Percentiles rank a stretch among this genome's conserved stretches.
Evolutionary conservation across 2,329 filamentous ascomycete species (phyloP).

Genomic region (Zymoseptoria ardabiliae): DNA sequence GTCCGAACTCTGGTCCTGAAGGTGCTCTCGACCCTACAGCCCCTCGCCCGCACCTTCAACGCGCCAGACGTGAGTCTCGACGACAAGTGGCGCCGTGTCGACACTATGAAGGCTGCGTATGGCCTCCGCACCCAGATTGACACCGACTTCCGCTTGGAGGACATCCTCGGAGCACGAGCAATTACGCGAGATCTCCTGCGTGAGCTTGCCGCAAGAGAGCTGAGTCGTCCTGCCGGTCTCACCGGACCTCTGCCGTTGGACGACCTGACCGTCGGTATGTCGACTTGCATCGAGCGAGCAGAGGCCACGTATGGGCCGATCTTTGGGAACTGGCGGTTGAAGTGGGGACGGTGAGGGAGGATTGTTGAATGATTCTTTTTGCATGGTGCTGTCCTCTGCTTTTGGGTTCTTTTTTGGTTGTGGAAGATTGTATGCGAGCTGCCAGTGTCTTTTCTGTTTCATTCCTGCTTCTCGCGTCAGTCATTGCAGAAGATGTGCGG

Average conservation of each 20-base stretch:
- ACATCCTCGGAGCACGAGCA: not conserved
- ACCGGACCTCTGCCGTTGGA: too few relatives aligned
- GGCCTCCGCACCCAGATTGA: not conserved
- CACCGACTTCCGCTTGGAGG: not conserved
- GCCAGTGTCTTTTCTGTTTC: too few relatives aligned
- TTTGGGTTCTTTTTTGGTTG: not conserved
- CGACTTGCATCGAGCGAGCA: not conserved
- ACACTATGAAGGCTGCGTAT: not conserved
- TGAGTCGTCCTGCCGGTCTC: not conserved
- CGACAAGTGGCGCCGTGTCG: not conserved
- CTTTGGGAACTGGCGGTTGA: not conserved
- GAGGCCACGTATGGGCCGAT: not conserved
- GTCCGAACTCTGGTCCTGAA: not conserved
- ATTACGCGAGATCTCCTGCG: not conserved
- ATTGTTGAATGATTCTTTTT: not conserved
- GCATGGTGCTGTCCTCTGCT: not conserved
- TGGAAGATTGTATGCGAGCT: too few relatives aligned
- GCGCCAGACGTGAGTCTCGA: not conserved
- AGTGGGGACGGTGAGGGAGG: not conserved
- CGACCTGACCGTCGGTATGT: not conserved
- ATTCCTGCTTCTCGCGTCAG: too few relatives aligned
- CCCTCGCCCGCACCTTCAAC: not conserved
- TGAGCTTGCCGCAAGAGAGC: not conserved
- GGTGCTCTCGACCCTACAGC: not conserved
- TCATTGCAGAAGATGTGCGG: too few relatives aligned